Conservation (phyloP, 345 rosid genomes). For the Eucalyptus polybractea region DNA sequence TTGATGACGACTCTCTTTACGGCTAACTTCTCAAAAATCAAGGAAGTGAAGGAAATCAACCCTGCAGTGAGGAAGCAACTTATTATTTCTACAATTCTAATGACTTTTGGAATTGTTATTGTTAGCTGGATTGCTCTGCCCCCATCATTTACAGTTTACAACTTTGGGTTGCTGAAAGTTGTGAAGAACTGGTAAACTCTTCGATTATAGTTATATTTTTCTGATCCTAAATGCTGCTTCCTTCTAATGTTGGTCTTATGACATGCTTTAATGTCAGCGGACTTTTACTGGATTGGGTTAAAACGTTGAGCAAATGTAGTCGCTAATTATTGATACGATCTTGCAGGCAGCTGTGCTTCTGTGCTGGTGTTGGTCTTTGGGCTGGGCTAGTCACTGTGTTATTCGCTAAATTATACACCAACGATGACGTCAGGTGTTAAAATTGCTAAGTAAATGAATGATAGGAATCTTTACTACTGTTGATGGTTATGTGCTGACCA, state of each 20-base stretch:
- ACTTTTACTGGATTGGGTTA: background rate
- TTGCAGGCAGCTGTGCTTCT: background rate
- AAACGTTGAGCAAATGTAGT: background rate
- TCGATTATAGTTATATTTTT: background rate
- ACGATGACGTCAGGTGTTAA: background rate
- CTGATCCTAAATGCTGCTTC: background rate
- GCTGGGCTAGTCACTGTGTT: background rate
- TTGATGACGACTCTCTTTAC: no score
- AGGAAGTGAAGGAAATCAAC: no score
- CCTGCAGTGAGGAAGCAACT: no score
- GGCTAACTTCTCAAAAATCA: no score
- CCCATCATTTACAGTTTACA: no score
- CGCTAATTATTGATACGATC: background rate
- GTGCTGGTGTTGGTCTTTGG: background rate
- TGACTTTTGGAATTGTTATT: no score
- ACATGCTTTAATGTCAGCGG: background rate
- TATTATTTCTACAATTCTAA: no score
- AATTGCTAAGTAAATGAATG: background rate
- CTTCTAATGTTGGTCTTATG: background rate
- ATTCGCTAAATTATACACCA: background rate
- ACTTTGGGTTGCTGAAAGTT: no score
- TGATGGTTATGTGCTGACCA: background rate
- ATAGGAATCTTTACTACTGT: background rate
- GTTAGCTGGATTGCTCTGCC: no score
- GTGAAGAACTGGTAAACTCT: no score